Percentiles rank a stretch among this genome's conserved stretches.
Evolutionary conservation across 1,284 basidiomycete genomes (phyloP).

Genomic region (Ceratobasidium sp.): DNA sequence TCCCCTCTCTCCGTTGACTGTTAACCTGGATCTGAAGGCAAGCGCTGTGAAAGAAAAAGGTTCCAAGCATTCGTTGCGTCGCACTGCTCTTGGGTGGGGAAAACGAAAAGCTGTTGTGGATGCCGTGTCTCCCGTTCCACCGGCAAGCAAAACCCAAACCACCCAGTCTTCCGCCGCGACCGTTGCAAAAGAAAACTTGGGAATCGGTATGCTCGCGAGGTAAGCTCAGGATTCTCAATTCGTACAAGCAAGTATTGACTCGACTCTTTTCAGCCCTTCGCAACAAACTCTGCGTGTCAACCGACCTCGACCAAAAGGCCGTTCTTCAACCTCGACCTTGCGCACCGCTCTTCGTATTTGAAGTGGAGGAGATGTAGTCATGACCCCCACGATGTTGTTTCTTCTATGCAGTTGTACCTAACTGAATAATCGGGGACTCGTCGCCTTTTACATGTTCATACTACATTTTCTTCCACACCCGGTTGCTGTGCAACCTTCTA

Average conservation of each 20-base stretch:
- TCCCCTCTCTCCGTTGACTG: constrained; percentile 60
- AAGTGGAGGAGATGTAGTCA: constrained; percentile 37
- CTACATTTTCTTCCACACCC: constrained; percentile 16
- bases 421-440: constrained; percentile 25
- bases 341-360: constrained; percentile 40
- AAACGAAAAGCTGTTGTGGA: constrained; percentile 62
- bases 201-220: constrained; percentile 23
- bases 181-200: constrained; percentile 37
- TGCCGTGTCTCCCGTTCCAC: not conserved
- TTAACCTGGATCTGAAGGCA: constrained; percentile 54
- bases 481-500: constrained; percentile 37
- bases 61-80: constrained; percentile 59
- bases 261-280: not conserved
- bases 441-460: constrained; percentile 7
- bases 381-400: constrained; percentile 29
- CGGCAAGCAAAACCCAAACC: not conserved
- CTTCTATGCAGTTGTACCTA: constrained; percentile 39
- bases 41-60: constrained; percentile 34
- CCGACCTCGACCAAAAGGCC: constrained; percentile 40
- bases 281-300: constrained; percentile 29
- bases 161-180: constrained; percentile 23
- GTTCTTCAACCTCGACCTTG: constrained; percentile 12
- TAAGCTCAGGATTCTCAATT: not conserved
- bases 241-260: not conserved
- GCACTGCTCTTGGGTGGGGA: constrained; percentile 70